Conservation (phyloP, 805 yeast genomes). For the Geotrichum ghanense region DNA sequence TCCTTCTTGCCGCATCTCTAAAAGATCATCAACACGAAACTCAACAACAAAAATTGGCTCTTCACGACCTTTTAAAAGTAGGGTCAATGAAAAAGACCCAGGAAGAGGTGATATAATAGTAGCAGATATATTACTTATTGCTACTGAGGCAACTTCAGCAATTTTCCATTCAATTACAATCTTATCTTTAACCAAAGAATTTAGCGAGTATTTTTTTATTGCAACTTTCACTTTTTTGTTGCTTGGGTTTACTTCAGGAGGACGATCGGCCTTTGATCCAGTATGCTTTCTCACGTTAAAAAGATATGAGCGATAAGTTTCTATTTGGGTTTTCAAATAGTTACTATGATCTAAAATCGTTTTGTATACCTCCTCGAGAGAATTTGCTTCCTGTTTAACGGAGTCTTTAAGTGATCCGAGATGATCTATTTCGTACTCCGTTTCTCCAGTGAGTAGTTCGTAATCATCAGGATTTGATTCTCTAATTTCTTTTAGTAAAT, state of each 20-base stretch:
- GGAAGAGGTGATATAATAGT: constrained; percentile 21
- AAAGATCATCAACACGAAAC: constrained; percentile 25
- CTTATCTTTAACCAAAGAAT: constrained; percentile 18
- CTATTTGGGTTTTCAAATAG: constrained; percentile 25
- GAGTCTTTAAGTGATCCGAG: constrained; percentile 25
- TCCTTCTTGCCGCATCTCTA: constrained; percentile 20
- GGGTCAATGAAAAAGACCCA: constrained; percentile 23
- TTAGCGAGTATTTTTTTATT: constrained; percentile 18
- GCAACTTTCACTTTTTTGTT: constrained; percentile 1
- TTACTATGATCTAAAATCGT: constrained; percentile 27
- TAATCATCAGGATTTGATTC: constrained; percentile 16
- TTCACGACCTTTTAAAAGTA: constrained; percentile 21
- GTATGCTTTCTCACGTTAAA: constrained; percentile 25
- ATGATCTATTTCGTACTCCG: constrained; percentile 25
- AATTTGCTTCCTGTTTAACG: constrained; percentile 21
- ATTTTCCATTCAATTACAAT: constrained; percentile 20
- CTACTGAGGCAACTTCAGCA: constrained; percentile 15
- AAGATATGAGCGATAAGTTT: constrained; percentile 27
- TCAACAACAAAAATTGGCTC: constrained; percentile 23
- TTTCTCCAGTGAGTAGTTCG: constrained; percentile 22
- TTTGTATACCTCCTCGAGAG: constrained; percentile 23
- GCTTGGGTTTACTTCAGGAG: constrained; percentile 9
- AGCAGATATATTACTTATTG: constrained; percentile 13
- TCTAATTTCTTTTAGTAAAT: constrained; percentile 20
- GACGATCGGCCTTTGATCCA: constrained; percentile 17